These are phyloP conservation scores for Astragalus glycyphyllos DNA, from an alignment of 306 rosid species.

Conservation along the genomic window DNA sequence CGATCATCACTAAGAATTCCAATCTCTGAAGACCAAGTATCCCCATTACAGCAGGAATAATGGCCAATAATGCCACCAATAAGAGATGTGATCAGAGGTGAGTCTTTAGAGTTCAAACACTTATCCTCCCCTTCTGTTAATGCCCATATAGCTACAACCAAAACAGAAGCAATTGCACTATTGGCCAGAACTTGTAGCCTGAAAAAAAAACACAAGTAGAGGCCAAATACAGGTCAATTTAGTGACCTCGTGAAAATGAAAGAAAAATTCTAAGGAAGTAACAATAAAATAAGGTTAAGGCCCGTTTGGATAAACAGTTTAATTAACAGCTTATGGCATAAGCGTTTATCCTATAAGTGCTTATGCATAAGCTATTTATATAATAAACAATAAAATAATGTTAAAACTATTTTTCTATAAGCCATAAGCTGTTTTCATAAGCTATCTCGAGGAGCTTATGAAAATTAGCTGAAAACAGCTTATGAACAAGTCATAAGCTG, in stretches of 20 bases:
- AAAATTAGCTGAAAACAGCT: too few species aligned
- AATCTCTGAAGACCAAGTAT: conserved; percentile 97
- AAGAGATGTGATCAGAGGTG: conserved; percentile 68
- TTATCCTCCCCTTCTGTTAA: conserved; percentile 62
- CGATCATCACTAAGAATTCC: conserved; percentile 83
- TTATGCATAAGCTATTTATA: too few species aligned
- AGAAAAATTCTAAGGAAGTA: background rate
- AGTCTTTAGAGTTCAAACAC: conserved; percentile 76
- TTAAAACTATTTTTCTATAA: too few species aligned
- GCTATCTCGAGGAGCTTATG: too few species aligned
- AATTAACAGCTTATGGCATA: too few species aligned
- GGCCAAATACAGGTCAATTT: background rate
- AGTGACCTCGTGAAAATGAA: background rate
- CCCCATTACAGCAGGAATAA: conserved; percentile 92
- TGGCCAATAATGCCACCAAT: conserved; percentile 90
- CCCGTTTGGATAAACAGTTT: too few species aligned
- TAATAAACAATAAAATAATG: too few species aligned
- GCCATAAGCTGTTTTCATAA: too few species aligned
- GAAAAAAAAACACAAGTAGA: conserved; percentile 16
- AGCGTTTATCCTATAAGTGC: too few species aligned
- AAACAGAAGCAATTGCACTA: conserved; percentile 73
- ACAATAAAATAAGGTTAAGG: too few species aligned
- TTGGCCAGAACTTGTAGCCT: conserved; percentile 90
- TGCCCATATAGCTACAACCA: conserved; percentile 66
- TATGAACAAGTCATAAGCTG: too few species aligned